phyloP scores from a whole-genome alignment of 306 rosid genomes.

The Corylus avellana region DNA sequence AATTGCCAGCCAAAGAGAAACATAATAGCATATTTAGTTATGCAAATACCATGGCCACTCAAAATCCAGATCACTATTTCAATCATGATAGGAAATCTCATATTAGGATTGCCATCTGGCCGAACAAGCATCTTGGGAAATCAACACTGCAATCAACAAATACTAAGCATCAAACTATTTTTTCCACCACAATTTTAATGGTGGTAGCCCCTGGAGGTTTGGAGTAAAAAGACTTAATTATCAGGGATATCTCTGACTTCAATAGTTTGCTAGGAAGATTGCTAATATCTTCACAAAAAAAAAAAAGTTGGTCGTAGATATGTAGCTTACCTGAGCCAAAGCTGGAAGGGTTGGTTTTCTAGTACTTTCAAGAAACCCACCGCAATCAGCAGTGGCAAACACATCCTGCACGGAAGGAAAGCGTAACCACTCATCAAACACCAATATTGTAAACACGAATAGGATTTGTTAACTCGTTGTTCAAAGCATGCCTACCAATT shows the following conservation, averaged over 20 bases:
- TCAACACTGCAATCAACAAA: not conserved
- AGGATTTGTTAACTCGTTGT: conserved; percentile 3
- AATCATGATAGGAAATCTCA: not conserved
- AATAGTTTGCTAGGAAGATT: conserved; percentile 17
- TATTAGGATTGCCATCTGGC: not conserved
- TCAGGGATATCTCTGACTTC: not conserved
- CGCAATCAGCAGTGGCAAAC: conserved; percentile 87
- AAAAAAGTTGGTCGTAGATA: not conserved
- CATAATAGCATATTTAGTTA: conserved; percentile 1
- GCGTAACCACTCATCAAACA: conserved; percentile 83
- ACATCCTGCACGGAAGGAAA: conserved; percentile 74
- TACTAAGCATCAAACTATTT: not conserved
- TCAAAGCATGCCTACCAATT: not conserved
- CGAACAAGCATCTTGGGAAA: not conserved
- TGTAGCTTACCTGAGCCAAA: conserved; percentile 75
- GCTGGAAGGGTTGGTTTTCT: conserved; percentile 86
- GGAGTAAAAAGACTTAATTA: not conserved
- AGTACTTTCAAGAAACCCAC: conserved; percentile 80
- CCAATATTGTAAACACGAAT: conserved; percentile 61
- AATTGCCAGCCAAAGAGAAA: not conserved
- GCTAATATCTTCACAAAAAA: not conserved
- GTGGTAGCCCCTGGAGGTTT: too few relatives aligned
- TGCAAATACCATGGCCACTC: conserved; percentile 8
- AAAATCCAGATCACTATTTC: not conserved
- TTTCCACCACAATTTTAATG: not conserved